Conservation (phyloP, 495 filamentous ascomycete species). For the Podospora conica region DNA sequence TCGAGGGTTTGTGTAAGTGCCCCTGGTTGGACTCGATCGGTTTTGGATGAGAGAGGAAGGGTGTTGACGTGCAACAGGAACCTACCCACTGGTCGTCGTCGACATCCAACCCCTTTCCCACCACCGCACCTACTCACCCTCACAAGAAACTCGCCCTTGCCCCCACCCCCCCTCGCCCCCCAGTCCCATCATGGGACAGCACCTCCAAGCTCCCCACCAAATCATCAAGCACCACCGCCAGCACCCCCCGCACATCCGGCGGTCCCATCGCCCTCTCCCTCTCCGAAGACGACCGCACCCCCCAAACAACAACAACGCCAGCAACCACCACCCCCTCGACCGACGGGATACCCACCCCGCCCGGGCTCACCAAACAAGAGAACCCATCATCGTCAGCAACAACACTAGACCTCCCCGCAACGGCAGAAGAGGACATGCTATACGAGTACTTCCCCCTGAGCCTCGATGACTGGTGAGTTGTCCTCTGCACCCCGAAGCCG, state of each 20-base stretch:
- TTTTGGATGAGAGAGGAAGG: too few species aligned
- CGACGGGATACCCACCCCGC: slow-evolving; percentile 26
- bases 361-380: too few species aligned
- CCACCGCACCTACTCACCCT: slow-evolving; percentile 17
- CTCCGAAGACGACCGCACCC: slow-evolving; percentile 63
- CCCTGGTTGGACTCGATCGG: too few species aligned
- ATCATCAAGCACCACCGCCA: slow-evolving; percentile 22
- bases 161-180: slow-evolving; percentile 17
- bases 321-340: slow-evolving; percentile 33
- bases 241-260: slow-evolving; percentile 20
- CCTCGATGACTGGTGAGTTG: slow-evolving; percentile 68
- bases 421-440: slow-evolving; percentile 49
- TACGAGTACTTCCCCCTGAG: slow-evolving; percentile 92
- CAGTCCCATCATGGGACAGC: slow-evolving; percentile 24
- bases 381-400: too few species aligned
- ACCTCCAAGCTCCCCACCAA: not conserved
- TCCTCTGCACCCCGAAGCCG: not conserved
- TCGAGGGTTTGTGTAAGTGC: not conserved
- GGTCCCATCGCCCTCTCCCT: slow-evolving; percentile 71
- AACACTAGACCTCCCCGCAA: too few species aligned
- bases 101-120: slow-evolving; percentile 15
- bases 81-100: slow-evolving; percentile 23
- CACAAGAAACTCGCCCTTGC: slow-evolving; percentile 26
- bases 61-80: slow-evolving; percentile 6
- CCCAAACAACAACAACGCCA: slow-evolving; percentile 34